Evolutionary conservation across 164 flowering plant species (phyloP).

Genomic region (Vitis vinifera): DNA sequence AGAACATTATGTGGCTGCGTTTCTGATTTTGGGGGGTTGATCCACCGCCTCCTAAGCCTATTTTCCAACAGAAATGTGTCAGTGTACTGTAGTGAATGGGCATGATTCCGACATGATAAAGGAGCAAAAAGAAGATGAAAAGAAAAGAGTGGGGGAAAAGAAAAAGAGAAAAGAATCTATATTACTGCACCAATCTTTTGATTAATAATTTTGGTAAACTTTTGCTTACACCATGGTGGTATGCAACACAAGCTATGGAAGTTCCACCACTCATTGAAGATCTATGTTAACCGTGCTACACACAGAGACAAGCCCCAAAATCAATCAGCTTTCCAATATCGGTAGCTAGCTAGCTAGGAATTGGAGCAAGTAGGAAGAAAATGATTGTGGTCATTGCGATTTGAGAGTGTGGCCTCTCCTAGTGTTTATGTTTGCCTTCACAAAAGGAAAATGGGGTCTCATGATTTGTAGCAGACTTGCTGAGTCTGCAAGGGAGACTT

Average conservation of each 20-base stretch:
- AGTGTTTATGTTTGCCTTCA: no score
- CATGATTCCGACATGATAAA: conserved; percentile 6
- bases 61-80: not conserved
- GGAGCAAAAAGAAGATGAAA: not conserved
- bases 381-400: no score
- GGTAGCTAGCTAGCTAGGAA: no score
- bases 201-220: not conserved
- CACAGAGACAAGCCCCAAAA: no score
- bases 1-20: not conserved
- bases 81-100: not conserved
- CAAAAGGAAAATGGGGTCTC: no score
- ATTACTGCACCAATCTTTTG: conserved; percentile 4
- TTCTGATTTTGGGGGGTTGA: not conserved
- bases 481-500: no score
- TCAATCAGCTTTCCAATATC: no score
- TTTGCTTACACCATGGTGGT: not conserved
- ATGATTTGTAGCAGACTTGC: no score
- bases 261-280: not conserved
- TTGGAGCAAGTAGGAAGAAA: no score
- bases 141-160: not conserved
- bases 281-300: no score
- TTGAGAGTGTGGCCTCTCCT: no score
- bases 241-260: not conserved
- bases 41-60: not conserved
- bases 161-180: conserved; percentile 3